Evolutionary conservation across 2,329 filamentous ascomycete species (phyloP).

Genomic region (Colletotrichum godetiae): DNA sequence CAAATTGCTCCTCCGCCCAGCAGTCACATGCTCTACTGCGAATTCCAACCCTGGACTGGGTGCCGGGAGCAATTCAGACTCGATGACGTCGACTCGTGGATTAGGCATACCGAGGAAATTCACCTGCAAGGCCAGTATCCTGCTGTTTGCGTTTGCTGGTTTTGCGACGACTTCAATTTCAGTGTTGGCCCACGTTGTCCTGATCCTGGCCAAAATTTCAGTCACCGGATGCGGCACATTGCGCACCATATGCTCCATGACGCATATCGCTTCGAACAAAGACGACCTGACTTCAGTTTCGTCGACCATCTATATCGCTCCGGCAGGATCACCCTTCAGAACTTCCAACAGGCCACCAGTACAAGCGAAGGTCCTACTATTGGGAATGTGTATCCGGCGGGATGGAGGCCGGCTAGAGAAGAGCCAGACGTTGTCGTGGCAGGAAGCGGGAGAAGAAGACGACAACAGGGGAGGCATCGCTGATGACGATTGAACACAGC

Average conservation of each 20-base stretch:
- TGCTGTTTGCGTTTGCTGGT: slow-evolving; percentile 57
- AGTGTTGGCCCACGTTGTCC: slow-evolving; percentile 34
- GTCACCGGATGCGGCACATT: slow-evolving; percentile 61
- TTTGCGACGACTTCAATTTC: slow-evolving; percentile 55
- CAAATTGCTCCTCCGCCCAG: slow-evolving; percentile 1
- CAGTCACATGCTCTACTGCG: slow-evolving; percentile 53
- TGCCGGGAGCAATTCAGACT: slow-evolving; percentile 53
- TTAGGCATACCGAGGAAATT: slow-evolving; percentile 53
- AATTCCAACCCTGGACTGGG: slow-evolving; percentile 50
- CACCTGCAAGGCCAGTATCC: slow-evolving; percentile 53
- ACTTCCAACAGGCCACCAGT: slow-evolving; percentile 1
- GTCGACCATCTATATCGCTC: slow-evolving; percentile 19
- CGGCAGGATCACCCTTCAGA: background rate
- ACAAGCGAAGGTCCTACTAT: slow-evolving; percentile 13
- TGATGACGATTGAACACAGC: background rate
- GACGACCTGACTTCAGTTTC: slow-evolving; percentile 27
- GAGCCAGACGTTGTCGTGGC: background rate
- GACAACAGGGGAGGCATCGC: background rate
- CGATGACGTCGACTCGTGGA: slow-evolving; percentile 55
- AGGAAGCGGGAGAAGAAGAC: background rate
- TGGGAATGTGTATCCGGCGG: background rate
- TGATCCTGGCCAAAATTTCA: slow-evolving; percentile 44
- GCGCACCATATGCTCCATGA: slow-evolving; percentile 51
- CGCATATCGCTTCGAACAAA: slow-evolving; percentile 33
- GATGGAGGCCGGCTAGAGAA: slow-evolving; percentile 4